Base-by-base conservation (phyloP, 345 rosid genomes). In the Bruguiera sexangula region DNA sequence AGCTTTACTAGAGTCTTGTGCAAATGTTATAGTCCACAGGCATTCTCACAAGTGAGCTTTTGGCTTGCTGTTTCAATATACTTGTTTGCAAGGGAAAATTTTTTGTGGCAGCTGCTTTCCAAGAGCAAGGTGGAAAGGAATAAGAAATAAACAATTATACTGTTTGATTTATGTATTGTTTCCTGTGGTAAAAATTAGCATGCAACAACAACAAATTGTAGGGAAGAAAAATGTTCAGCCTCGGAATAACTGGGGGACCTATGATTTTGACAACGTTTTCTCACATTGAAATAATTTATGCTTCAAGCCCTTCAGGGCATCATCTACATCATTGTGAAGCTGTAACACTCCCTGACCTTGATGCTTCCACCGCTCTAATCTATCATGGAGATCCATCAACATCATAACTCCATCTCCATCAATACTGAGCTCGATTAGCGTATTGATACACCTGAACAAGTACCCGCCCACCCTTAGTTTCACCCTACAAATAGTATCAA, bases 331-430 rank as follows among this genome's bases (percentile, higher is more conserved):
- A 72, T 77, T 68, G 8, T 78, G 70, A 56, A 79, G 24, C 52
- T 75, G 58, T 21, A 71, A 67, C 58, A 66, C 75, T 58, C 73
- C 87, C 77, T 27, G 66, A 61, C 87, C 91, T 63, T 86, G 87
- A 72, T 52, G 62, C 76, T 65, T 82, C 98, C 98, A 90, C 27
- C 55, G 76, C 73, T 72, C 66, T 78, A 92, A 63, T 82, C 91
- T 87, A 34, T 6, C 64, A 32, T 56, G 58, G 39, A 92, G 74
- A 87, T 88, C 98, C 74, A 55, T 72, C 68, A 77, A 70, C 73
- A 66, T 68, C 51, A 67, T 43, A 73, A 69, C 68, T 78, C 81
- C 83, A 53, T 74, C 83, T 77, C 79, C 77, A 48, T 63, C 67
- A 11, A 59, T 43, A 32, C 73, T 67, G 56, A 82, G 83, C 63